Evolutionary conservation across 116 monocot species (phyloP).

Genomic region (Iris pallida): DNA sequence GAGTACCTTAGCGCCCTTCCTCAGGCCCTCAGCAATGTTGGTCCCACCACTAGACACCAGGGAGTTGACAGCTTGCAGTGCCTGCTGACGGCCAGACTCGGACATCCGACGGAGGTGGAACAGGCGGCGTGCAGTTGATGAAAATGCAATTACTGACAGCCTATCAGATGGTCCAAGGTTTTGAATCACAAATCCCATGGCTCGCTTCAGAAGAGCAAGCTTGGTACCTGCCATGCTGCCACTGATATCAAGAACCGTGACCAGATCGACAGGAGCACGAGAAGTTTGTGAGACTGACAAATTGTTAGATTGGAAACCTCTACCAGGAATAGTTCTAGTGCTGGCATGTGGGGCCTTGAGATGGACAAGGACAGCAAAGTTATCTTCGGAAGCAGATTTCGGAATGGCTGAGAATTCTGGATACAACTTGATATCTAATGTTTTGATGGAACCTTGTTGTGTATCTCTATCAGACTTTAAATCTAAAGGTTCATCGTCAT

Average conservation of each 20-base stretch:
- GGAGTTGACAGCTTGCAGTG: conserved; percentile 59
- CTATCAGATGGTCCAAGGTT: conserved; percentile 70
- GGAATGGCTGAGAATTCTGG: conserved; percentile 34
- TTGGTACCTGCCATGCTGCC: conserved; percentile 82
- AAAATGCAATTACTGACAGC: conserved; percentile 70
- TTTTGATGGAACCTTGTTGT: conserved; percentile 1
- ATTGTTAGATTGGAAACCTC: background rate
- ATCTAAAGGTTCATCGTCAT: conserved; percentile 61
- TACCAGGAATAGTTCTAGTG: background rate
- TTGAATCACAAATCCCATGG: conserved; percentile 87
- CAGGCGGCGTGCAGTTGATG: conserved; percentile 58
- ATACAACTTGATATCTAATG: conserved; percentile 31
- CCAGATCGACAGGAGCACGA: conserved; percentile 62
- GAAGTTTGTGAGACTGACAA: conserved; percentile 14
- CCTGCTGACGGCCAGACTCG: conserved; percentile 40
- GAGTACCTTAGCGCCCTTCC: conserved; percentile 51
- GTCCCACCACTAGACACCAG: conserved; percentile 54
- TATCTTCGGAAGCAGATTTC: conserved; percentile 22
- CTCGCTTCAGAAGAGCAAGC: conserved; percentile 58
- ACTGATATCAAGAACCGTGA: conserved; percentile 84
- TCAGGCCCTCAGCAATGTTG: conserved; percentile 73
- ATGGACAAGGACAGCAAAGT: conserved; percentile 41
- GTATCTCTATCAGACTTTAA: conserved; percentile 2
- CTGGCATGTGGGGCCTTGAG: conserved; percentile 30
- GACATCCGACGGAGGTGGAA: conserved; percentile 69